Percentiles rank a stretch among this genome's conserved stretches.
Evolutionary conservation across 129 eudicot genomes (phyloP).

Genomic region (Flaveria sonorensis): DNA sequence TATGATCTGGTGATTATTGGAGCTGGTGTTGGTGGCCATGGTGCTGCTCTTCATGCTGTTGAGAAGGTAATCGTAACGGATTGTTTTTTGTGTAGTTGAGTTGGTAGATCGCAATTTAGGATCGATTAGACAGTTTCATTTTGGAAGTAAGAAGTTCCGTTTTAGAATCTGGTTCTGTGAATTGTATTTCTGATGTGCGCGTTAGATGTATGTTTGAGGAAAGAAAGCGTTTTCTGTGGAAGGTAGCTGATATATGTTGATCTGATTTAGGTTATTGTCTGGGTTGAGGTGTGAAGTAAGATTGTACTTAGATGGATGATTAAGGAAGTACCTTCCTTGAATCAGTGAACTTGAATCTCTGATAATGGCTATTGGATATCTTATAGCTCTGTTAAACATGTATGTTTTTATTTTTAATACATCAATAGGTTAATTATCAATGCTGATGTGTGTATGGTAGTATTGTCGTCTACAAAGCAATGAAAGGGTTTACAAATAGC

Average conservation of each 20-base stretch:
- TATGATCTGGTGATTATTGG: slow-evolving; percentile 94
- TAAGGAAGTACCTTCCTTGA: background rate
- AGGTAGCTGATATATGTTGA: background rate
- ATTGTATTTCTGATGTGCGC: too few species aligned
- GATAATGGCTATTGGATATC: background rate
- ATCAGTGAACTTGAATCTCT: background rate
- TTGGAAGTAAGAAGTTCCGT: too few species aligned
- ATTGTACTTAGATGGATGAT: background rate
- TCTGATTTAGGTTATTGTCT: background rate
- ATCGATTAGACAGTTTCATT: background rate
- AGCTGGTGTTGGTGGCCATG: slow-evolving; percentile 99
- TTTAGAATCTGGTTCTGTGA: too few species aligned
- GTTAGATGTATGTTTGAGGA: too few species aligned
- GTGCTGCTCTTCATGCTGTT: slow-evolving; percentile 99
- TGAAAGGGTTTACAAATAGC: background rate
- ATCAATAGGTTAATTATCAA: background rate
- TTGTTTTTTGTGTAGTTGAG: background rate
- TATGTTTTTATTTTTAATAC: background rate
- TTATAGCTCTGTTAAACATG: background rate
- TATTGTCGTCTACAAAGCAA: background rate
- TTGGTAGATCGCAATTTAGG: background rate
- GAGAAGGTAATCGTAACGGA: slow-evolving; percentile 59
- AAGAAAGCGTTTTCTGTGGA: too few species aligned
- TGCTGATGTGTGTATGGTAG: slow-evolving; percentile 7
- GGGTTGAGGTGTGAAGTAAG: background rate